Evolutionary conservation across 1,139 yeast species (phyloP).

Genomic region (Nakaseomyces bracarensis): DNA sequence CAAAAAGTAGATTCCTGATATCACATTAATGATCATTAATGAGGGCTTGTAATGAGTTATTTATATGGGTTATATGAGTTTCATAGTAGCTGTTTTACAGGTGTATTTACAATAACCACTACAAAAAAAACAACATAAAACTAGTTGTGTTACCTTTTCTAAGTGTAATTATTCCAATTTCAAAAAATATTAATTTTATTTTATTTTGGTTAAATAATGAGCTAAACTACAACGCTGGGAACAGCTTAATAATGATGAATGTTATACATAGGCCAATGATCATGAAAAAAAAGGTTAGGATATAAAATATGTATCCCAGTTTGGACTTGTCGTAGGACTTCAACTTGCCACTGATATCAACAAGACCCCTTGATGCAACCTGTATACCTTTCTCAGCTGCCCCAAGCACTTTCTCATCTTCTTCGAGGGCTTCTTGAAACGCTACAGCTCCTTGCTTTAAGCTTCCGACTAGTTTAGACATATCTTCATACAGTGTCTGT

Average conservation of each 20-base stretch:
- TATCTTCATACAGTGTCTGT: constrained; percentile 32
- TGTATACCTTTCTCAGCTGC: constrained; percentile 37
- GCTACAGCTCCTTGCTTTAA: constrained; percentile 35
- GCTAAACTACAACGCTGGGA: constrained; percentile 35
- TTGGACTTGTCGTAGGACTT: constrained; percentile 30
- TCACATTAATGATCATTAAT: too few relatives aligned
- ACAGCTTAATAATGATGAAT: constrained; percentile 31
- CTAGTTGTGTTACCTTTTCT: too few relatives aligned
- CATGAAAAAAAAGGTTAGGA: constrained; percentile 26
- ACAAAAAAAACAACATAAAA: too few relatives aligned
- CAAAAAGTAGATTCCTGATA: too few relatives aligned
- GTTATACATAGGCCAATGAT: constrained; percentile 30
- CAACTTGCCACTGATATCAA: constrained; percentile 27
- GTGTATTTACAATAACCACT: too few relatives aligned
- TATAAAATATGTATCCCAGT: constrained; percentile 31
- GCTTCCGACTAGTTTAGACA: constrained; percentile 32
- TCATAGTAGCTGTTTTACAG: too few relatives aligned
- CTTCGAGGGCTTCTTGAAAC: constrained; percentile 34
- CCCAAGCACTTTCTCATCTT: constrained; percentile 33
- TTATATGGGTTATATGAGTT: too few relatives aligned
- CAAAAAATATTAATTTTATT: background rate
- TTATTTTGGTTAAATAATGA: constrained; percentile 6
- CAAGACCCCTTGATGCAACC: constrained; percentile 32
- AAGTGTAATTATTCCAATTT: too few relatives aligned
- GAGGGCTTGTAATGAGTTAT: too few relatives aligned